Base-by-base conservation (phyloP, 371 early-diverging fungal genomes). In the Umbelopsis sp. region DNA sequence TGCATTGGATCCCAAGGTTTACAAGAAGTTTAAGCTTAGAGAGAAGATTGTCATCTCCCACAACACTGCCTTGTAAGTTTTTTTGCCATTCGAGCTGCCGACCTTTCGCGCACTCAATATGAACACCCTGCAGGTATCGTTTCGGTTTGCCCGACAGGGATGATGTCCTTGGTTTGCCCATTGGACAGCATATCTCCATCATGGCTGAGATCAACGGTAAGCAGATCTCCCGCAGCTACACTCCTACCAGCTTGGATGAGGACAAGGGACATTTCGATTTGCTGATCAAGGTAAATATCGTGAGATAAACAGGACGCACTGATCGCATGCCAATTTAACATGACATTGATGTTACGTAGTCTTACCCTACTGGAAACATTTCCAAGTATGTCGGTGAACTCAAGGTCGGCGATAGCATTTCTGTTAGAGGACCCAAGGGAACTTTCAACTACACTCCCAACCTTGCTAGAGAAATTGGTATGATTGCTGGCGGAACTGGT, bases 401-500 rank as follows among this genome's bases (percentile, higher is more conserved):
- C 66, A 67, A 80, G 65, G 72, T 95, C 22, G 95, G 95, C 29
- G 92, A 96, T 63, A 75, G 77, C 25, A 83, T 96, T 66, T 78
- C 85, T 53, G 89, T 94, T 20, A 85, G 89, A 67, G 97, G 97
- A 1, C 97, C 97, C 16, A 95, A 94, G 78, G 97, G 97, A 24
- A 84, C 86, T 63, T 96, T 96, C 81, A 83, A 73, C 68, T 96
- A 96, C 80, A 79, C 76, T 35, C 88, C 93, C 48, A 94, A 94
- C 75, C 87, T 93, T 86, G 84, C 86, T 64, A 83, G 87, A 38
- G 83, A 81, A 11, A 80, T 98, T 38, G 94, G 95, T 64, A 97
- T 99, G 97, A 90, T 98, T 77, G 93, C 94, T 63, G 96, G 96
- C 65, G 94, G 94, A 69, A 92, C 95, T 65, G 96, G 97, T 63